phyloP scores from a whole-genome alignment of 2,329 filamentous ascomycete genomes.

The Coleophoma crateriformis region DNA sequence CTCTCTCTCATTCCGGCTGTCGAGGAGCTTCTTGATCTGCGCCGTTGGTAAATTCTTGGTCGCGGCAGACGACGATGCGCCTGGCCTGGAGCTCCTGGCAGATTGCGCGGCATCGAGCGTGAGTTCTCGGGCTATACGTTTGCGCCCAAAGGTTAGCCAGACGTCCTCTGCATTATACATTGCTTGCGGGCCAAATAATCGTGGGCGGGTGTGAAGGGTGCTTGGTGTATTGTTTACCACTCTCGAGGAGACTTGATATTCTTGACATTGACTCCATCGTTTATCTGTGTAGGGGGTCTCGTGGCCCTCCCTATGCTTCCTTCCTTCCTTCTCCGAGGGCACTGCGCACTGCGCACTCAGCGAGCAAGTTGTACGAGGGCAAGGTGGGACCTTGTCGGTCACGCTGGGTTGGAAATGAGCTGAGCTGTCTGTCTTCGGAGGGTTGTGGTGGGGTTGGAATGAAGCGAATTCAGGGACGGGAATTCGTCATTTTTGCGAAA shows the following conservation, averaged over 20 bases:
- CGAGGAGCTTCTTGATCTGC: conserved; percentile 90
- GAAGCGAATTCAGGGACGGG: no score
- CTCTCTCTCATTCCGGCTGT: conserved; percentile 89
- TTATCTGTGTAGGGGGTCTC: no score
- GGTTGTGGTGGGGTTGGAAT: no score
- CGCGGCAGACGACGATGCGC: conserved; percentile 36
- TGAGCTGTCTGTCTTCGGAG: no score
- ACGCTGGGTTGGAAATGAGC: no score
- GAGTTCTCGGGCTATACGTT: conserved; percentile 75
- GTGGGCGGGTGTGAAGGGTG: not conserved
- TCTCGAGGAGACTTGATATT: conserved; percentile 92
- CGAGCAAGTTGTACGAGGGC: not conserved
- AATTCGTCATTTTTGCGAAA: no score
- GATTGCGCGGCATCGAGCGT: conserved; percentile 95
- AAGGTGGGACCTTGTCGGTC: not conserved
- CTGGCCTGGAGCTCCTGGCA: conserved; percentile 56
- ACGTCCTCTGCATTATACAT: not conserved
- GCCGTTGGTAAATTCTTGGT: conserved; percentile 62
- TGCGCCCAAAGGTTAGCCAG: conserved; percentile 9
- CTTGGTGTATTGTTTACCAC: conserved; percentile 52
- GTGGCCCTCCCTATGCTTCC: no score
- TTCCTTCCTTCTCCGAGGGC: no score
- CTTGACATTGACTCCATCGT: conserved; percentile 92
- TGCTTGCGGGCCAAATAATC: not conserved
- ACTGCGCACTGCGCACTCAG: no score